Evolutionary conservation across 2,329 filamentous ascomycete species (phyloP).

Genomic region (Fusarium napiforme): DNA sequence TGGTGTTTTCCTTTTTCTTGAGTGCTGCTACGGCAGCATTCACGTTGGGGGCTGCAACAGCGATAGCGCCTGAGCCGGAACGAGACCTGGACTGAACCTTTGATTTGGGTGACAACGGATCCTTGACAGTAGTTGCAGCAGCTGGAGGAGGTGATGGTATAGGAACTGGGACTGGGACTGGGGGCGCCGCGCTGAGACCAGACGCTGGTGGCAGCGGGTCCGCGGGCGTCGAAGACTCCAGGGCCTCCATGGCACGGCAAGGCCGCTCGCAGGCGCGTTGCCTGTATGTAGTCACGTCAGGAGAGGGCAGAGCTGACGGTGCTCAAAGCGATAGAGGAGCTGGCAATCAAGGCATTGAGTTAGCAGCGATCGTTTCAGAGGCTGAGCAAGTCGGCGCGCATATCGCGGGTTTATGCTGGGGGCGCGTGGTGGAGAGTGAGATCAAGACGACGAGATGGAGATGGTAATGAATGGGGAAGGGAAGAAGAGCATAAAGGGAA

Average conservation of each 20-base stretch:
- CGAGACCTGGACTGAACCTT: constrained; percentile 23
- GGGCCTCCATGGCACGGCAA: constrained; percentile 44
- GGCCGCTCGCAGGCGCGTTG: constrained; percentile 37
- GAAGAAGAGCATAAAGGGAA: constrained; percentile 10
- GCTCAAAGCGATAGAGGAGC: constrained; percentile 43
- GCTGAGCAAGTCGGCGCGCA: constrained; percentile 25
- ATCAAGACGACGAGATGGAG: neutral
- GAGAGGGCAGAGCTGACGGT: constrained; percentile 41
- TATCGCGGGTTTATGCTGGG: constrained; percentile 22
- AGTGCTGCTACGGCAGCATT: constrained; percentile 10
- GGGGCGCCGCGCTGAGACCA: constrained; percentile 45
- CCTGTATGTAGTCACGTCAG: constrained; percentile 30
- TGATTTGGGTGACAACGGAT: constrained; percentile 38
- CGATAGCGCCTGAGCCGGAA: constrained; percentile 34
- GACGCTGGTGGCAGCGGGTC: constrained; percentile 44
- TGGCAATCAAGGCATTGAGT: constrained; percentile 42
- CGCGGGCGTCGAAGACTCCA: constrained; percentile 40
- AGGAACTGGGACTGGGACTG: constrained; percentile 28
- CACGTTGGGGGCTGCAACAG: constrained; percentile 5
- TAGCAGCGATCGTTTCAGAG: constrained; percentile 31
- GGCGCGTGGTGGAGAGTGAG: neutral
- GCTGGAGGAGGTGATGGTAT: constrained; percentile 33
- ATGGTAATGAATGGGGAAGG: neutral
- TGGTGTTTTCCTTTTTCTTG: constrained; percentile 34
- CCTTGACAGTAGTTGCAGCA: constrained; percentile 37